Evolutionary conservation across 768 basidiomycete species (phyloP).

Genomic region (Boletus subcaerulescens): DNA sequence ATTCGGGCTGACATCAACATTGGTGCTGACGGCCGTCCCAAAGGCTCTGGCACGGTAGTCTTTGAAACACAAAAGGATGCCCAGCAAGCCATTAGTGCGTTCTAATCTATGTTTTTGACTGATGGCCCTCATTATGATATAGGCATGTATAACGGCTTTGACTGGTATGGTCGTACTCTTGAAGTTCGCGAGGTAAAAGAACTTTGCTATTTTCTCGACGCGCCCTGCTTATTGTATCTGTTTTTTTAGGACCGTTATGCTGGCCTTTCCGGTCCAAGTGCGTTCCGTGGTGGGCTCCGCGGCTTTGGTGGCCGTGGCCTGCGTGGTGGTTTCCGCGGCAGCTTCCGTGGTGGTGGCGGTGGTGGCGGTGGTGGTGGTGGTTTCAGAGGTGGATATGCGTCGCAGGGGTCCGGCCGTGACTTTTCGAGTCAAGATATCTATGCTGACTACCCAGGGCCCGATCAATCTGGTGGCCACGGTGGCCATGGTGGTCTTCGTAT

Average conservation of each 20-base stretch:
- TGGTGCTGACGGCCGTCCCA: slow-evolving; percentile 87
- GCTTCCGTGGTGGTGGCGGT: slow-evolving; percentile 42
- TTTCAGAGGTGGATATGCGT: slow-evolving; percentile 56
- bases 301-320: slow-evolving; percentile 41
- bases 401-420: slow-evolving; percentile 50
- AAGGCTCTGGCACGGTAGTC: slow-evolving; percentile 97
- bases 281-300: slow-evolving; percentile 55
- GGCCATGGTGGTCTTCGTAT: slow-evolving; percentile 35
- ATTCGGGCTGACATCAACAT: slow-evolving; percentile 95
- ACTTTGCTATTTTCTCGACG: neutral
- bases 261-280: slow-evolving; percentile 68
- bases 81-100: slow-evolving; percentile 84
- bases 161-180: slow-evolving; percentile 93
- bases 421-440: slow-evolving; percentile 89
- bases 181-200: slow-evolving; percentile 87
- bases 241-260: slow-evolving; percentile 80
- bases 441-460: slow-evolving; percentile 90
- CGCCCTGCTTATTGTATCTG: neutral
- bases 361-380: slow-evolving; percentile 44
- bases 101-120: neutral
- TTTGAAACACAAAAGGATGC: slow-evolving; percentile 92
- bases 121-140: slow-evolving; percentile 1
- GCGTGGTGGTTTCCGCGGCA: slow-evolving; percentile 30
- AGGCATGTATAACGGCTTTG: slow-evolving; percentile 97
- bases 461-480: slow-evolving; percentile 46